Percentiles rank a stretch among this genome's conserved stretches.
These are phyloP conservation scores for Chaetomium cochliodes DNA, from an alignment of 495 filamentous ascomycete genomes.

Conservation along the genomic window DNA sequence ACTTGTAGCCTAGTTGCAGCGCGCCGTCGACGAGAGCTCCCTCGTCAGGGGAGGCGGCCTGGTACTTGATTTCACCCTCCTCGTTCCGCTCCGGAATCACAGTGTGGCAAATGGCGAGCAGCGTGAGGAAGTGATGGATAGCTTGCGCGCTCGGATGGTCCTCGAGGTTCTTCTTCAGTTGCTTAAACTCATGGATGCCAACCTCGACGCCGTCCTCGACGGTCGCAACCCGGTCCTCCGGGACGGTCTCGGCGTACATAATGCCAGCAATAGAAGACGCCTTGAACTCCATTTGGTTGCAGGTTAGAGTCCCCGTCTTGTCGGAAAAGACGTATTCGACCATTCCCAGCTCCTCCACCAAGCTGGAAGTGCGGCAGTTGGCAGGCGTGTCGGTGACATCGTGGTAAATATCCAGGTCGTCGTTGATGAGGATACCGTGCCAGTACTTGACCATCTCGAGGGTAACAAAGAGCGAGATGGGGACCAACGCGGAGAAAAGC, in stretches of 20 bases:
- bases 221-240: conserved; percentile 84
- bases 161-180: conserved; percentile 67
- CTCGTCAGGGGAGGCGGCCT: conserved; percentile 96
- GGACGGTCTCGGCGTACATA: conserved; percentile 89
- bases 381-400: conserved; percentile 93
- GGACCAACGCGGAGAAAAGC: conserved; percentile 94
- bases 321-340: conserved; percentile 99
- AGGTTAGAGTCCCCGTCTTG: conserved; percentile 98
- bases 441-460: conserved; percentile 98
- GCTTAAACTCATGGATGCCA: conserved; percentile 86
- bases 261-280: conserved; percentile 90
- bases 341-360: conserved; percentile 97
- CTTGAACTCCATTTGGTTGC: conserved; percentile 99
- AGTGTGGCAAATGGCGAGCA: conserved; percentile 92
- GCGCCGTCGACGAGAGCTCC: conserved; percentile 95
- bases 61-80: conserved; percentile 85
- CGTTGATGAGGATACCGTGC: conserved; percentile 95
- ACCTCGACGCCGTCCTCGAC: conserved; percentile 70
- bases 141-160: conserved; percentile 63
- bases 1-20: conserved; percentile 77
- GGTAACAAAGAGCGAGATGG: conserved; percentile 96
- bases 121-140: conserved; percentile 86
- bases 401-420: conserved; percentile 97
- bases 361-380: conserved; percentile 89
- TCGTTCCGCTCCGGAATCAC: conserved; percentile 89